phyloP scores from a whole-genome alignment of 2,329 filamentous ascomycete species.

The Aspergillus uvarum region DNA sequence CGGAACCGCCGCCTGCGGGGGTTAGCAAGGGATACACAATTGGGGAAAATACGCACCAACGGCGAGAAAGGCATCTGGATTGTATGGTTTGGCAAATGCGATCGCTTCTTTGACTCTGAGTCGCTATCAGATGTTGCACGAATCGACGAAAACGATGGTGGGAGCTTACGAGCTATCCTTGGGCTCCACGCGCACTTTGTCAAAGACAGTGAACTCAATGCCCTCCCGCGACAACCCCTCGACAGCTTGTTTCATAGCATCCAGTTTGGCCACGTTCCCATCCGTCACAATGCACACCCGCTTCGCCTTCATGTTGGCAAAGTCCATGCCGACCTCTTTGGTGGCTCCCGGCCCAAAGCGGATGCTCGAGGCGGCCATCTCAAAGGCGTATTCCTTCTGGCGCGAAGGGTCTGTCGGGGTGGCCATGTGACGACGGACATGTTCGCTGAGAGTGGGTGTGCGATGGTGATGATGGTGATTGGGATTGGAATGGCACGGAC shows the following conservation, averaged over 20 bases:
- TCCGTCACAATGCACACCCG: conserved; percentile 93
- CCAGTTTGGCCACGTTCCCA: conserved; percentile 72
- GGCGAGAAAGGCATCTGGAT: conserved; percentile 85
- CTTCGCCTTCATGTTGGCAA: conserved; percentile 84
- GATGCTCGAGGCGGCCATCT: conserved; percentile 95
- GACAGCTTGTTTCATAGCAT: conserved; percentile 85
- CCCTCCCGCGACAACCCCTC: conserved; percentile 77
- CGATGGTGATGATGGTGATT: conserved; percentile 76
- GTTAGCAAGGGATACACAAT: background rate
- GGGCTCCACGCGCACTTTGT: conserved; percentile 79
- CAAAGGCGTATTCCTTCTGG: conserved; percentile 95
- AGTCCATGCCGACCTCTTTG: conserved; percentile 96
- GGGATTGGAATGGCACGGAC: conserved; percentile 91
- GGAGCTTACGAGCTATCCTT: conserved; percentile 78
- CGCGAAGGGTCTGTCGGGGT: conserved; percentile 70
- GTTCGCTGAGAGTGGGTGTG: conserved; percentile 49
- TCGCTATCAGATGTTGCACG: background rate
- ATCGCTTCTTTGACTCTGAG: conserved; percentile 83
- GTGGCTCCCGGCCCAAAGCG: conserved; percentile 91
- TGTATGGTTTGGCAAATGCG: conserved; percentile 74
- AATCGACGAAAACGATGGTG: background rate
- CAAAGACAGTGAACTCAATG: conserved; percentile 77
- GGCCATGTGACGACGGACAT: conserved; percentile 64
- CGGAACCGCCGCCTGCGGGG: conserved; percentile 68
- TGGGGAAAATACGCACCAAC: conserved; percentile 58